A percentile compares a stretch with the other conserved stretches of the same genome.
These are phyloP conservation scores for Pelargonium nanum DNA, from an alignment of 345 rosid species.

Conservation along the genomic window DNA sequence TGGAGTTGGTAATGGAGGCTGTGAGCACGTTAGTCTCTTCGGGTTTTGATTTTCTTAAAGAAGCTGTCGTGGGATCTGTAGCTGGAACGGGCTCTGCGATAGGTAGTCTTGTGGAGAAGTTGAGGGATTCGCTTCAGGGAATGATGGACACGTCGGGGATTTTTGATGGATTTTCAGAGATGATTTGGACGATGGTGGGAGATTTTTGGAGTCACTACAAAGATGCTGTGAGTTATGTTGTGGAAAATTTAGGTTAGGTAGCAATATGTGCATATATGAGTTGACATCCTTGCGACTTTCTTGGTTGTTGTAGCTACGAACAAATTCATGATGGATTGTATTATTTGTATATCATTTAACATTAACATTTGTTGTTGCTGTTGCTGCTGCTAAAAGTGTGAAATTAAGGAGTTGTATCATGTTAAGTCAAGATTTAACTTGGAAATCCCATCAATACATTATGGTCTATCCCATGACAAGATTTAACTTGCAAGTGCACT, in stretches of 20 bases:
- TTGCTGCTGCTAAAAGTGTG: too few relatives aligned
- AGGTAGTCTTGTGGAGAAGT: slow-evolving; percentile 16
- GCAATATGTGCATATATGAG: too few relatives aligned
- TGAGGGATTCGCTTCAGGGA: slow-evolving; percentile 22
- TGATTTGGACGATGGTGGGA: slow-evolving; percentile 16
- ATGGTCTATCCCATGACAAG: too few relatives aligned
- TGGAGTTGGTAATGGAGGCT: slow-evolving; percentile 15
- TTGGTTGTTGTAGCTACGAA: too few relatives aligned
- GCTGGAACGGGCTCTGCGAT: slow-evolving; percentile 15
- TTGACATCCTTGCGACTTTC: too few relatives aligned
- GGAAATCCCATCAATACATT: too few relatives aligned
- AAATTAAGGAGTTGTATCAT: too few relatives aligned
- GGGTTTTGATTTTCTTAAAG: slow-evolving; percentile 18
- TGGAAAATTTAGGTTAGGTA: slow-evolving; percentile 13
- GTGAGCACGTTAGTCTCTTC: slow-evolving; percentile 17
- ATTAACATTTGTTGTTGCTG: too few relatives aligned
- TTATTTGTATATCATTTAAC: too few relatives aligned
- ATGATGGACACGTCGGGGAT: slow-evolving; percentile 25
- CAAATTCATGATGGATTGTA: too few relatives aligned
- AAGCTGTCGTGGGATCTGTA: slow-evolving; percentile 17
- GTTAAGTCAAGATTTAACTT: too few relatives aligned
- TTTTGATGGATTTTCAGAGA: slow-evolving; percentile 18
- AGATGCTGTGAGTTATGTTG: slow-evolving; percentile 25
- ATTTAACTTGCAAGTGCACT: too few relatives aligned
- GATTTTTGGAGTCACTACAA: slow-evolving; percentile 26